Conservation (phyloP, 768 basidiomycete species). For the Hericium erinaceus region DNA sequence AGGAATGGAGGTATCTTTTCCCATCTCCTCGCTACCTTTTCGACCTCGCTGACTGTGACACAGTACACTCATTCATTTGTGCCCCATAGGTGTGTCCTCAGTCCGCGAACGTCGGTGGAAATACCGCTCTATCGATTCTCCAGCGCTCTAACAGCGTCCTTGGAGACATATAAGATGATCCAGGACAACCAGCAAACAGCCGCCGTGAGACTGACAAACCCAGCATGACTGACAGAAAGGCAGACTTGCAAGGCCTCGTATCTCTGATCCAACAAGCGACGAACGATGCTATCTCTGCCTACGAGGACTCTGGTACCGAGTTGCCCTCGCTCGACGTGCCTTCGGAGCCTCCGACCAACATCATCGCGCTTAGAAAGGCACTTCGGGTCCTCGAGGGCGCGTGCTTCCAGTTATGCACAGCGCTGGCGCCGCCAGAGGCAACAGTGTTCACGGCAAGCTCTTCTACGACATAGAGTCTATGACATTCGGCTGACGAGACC, state of each 20-base stretch:
- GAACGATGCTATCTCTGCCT: neutral
- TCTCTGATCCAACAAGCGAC: neutral
- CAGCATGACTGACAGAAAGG: neutral
- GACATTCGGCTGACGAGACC: neutral
- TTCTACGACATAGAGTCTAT: neutral
- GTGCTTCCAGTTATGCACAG: neutral
- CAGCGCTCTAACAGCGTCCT: too few relatives aligned
- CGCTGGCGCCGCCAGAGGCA: neutral
- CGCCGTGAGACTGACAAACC: neutral
- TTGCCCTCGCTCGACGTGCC: neutral
- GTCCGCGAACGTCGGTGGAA: too few relatives aligned
- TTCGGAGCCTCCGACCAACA: neutral
- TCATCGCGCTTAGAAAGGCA: neutral
- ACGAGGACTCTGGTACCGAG: neutral
- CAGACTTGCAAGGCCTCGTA: neutral
- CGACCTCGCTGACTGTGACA: too few relatives aligned
- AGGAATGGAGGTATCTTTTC: too few relatives aligned
- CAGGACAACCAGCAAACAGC: too few relatives aligned
- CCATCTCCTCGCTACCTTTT: too few relatives aligned
- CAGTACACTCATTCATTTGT: too few relatives aligned
- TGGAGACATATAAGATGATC: too few relatives aligned
- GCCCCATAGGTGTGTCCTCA: too few relatives aligned
- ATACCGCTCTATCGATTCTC: too few relatives aligned
- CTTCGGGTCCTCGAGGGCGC: slow-evolving; percentile 1
- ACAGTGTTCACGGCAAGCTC: neutral